Base-by-base conservation (phyloP, 2,329 filamentous ascomycete species). In the Fusarium brachygibbosum region DNA sequence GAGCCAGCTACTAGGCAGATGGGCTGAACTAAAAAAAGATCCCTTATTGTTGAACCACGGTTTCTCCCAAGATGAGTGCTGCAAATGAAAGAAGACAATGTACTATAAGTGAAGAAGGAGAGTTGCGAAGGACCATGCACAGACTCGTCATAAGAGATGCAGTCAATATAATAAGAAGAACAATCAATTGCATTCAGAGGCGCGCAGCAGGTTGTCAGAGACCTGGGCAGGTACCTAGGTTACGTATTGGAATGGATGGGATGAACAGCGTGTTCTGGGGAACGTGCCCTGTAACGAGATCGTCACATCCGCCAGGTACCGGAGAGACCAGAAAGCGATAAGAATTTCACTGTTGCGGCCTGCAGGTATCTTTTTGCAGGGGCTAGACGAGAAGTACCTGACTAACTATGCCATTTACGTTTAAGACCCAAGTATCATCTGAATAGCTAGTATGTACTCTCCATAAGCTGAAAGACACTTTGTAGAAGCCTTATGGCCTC, bases 231-330 rank as follows among this genome's bases (percentile, higher is more conserved):
- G 6, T 28, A 29, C 48, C n/a, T 19, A 38, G 34, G 17, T 23
- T 51, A 40, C 48, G 23, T 29, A 51, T 34, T 52, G 66, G 66
- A 69, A 69, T 67, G 66, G 56, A 29, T 41, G 38, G 23, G 62
- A 63, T 67, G 66, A 67, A 67, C 66, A 69, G 68, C 63, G 62
- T 67, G 66, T 70, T 66, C 66, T 53, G 58, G 63, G 49, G 49
- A 53, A 53, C 53, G 52, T 62, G 68, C 54, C 70, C 46, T 56
- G 64, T n/a, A 40, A 29, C 32, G 34, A 23, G 71, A 70, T 73
- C 63, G 53, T 62, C 71, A 32, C 54, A 51, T 49, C 35, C 63
- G 38, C 51, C 60, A 71, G 65, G 65, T 63, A 71, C 56, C 44
- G 19, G 11, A 45, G 41, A 56, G 46, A 40, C 41, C 28, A 25